Conservation (phyloP, 1,284 basidiomycete species). For the Trichosporon ovoides region DNA sequence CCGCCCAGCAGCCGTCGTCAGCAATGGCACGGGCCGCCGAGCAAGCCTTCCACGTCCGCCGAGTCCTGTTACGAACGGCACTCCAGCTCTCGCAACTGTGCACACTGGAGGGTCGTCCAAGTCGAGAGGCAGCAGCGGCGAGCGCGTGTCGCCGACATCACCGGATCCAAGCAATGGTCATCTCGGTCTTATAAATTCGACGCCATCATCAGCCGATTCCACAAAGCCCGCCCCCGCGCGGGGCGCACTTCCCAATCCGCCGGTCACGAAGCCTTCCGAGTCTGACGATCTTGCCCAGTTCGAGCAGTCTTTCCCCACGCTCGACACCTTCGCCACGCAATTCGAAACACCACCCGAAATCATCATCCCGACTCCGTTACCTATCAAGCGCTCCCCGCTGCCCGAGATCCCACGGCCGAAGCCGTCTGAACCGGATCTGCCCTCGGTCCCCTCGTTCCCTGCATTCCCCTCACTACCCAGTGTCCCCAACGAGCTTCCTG, state of each 20-base stretch:
- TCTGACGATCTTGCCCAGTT: constrained; percentile 25
- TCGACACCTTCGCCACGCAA: constrained; percentile 44
- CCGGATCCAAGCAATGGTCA: background rate
- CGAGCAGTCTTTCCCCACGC: constrained; percentile 41
- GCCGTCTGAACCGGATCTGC: background rate
- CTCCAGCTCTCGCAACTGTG: background rate
- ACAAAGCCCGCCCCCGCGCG: background rate
- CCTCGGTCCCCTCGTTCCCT: background rate
- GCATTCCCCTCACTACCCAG: constrained; percentile 17
- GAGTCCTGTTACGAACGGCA: constrained; percentile 1
- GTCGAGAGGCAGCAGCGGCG: background rate
- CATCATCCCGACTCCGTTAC: background rate
- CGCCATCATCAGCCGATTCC: background rate
- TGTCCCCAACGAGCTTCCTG: constrained; percentile 17
- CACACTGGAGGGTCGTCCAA: background rate
- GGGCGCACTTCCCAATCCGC: background rate
- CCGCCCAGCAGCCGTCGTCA: constrained; percentile 1
- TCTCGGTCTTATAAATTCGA: background rate
- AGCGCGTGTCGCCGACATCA: background rate
- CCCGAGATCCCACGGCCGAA: background rate
- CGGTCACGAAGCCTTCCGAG: background rate
- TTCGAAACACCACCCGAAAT: constrained; percentile 18
- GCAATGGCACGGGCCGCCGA: background rate
- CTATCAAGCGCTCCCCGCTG: background rate
- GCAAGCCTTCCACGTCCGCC: constrained; percentile 3